A percentile compares a stretch with the other conserved stretches of the same genome.
These are phyloP conservation scores for Populus alba DNA, from an alignment of 345 rosid species.

Conservation along the genomic window DNA sequence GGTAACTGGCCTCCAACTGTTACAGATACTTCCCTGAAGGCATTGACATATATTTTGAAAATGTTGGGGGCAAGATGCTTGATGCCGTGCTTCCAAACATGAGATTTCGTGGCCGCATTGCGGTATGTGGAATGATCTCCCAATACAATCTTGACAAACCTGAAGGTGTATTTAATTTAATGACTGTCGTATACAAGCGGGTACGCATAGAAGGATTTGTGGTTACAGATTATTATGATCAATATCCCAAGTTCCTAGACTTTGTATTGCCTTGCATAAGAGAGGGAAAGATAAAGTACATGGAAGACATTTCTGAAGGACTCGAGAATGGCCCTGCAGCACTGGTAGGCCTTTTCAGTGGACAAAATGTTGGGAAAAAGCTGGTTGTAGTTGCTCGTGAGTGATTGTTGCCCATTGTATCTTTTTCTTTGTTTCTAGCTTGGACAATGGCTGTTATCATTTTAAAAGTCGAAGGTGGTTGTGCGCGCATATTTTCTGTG, in stretches of 20 bases:
- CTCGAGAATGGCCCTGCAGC: slow-evolving; percentile 19
- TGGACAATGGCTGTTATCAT: not conserved
- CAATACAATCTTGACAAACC: slow-evolving; percentile 21
- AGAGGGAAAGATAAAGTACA: slow-evolving; percentile 5
- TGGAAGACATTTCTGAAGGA: slow-evolving; percentile 18
- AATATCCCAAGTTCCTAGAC: slow-evolving; percentile 8
- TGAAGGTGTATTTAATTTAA: slow-evolving; percentile 10
- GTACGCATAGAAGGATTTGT: slow-evolving; percentile 6
- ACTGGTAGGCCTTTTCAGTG: slow-evolving; percentile 12
- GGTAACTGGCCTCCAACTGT: not conserved
- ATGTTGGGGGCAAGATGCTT: slow-evolving; percentile 20
- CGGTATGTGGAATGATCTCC: slow-evolving; percentile 19
- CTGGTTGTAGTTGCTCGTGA: slow-evolving; percentile 14
- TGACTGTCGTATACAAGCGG: not conserved
- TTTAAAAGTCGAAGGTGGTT: too few relatives aligned
- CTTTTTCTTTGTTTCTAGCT: not conserved
- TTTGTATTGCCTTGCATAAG: slow-evolving; percentile 10
- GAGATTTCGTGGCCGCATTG: slow-evolving; percentile 33
- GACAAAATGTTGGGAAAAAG: slow-evolving; percentile 24
- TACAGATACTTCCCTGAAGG: slow-evolving; percentile 18
- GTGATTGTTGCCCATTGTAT: not conserved
- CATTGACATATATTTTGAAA: slow-evolving; percentile 52
- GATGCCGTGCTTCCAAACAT: slow-evolving; percentile 52
- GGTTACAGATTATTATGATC: not conserved
- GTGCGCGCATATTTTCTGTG: too few relatives aligned